phyloP scores from a whole-genome alignment of 768 basidiomycete genomes.

The Russula olivacea region DNA sequence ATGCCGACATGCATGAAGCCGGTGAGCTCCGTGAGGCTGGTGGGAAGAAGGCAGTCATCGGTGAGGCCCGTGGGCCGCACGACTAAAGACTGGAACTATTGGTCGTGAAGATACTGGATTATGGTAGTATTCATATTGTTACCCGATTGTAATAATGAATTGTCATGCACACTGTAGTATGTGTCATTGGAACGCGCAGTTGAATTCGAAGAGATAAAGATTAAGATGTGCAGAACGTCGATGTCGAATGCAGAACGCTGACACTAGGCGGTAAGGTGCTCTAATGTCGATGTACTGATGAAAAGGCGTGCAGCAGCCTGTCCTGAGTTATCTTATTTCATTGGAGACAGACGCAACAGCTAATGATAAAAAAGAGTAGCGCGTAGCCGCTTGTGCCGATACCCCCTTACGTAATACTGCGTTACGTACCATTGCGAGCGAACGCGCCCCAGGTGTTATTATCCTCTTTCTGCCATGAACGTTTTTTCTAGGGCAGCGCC shows the following conservation, averaged over 20 bases:
- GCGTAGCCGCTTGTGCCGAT: no score
- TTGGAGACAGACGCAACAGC: no score
- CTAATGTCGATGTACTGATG: no score
- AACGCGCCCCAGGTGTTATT: background rate
- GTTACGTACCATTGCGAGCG: background rate
- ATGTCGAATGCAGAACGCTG: no score
- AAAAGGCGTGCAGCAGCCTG: no score
- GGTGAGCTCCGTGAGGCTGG: constrained; percentile 51
- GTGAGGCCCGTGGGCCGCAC: constrained; percentile 38
- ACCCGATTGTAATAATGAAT: background rate
- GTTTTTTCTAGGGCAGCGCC: constrained; percentile 27
- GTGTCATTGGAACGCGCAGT: background rate
- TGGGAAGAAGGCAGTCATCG: constrained; percentile 43
- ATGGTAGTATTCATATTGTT: background rate
- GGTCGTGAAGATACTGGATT: background rate
- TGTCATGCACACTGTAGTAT: background rate
- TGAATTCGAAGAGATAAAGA: no score
- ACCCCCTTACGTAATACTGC: background rate
- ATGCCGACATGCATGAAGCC: constrained; percentile 48
- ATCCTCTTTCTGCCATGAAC: constrained; percentile 12
- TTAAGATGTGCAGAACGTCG: background rate
- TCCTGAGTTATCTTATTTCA: no score
- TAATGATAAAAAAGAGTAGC: no score
- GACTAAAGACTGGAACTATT: constrained; percentile 29
- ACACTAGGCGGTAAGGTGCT: no score